Evolutionary conservation across 768 basidiomycete genomes (phyloP).

Genomic region (Dacryopinax primogenitus): DNA sequence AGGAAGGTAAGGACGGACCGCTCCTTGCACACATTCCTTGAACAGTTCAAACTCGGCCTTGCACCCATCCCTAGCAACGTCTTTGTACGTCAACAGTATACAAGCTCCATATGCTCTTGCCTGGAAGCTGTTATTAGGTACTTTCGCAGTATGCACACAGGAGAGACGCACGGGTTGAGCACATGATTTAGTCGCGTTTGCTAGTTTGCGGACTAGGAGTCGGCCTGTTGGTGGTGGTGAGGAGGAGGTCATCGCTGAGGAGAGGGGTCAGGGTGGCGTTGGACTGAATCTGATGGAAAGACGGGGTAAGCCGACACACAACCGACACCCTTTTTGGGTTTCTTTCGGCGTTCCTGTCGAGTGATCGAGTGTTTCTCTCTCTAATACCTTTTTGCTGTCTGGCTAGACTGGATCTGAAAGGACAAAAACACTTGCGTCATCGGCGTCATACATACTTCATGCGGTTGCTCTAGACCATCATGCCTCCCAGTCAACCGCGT

Average conservation of each 20-base stretch:
- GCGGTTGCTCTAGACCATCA: no score
- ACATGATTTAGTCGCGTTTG: background rate
- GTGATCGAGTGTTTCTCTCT: no score
- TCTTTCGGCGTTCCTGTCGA: no score
- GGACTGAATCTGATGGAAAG: no score
- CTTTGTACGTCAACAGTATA: constrained; percentile 66
- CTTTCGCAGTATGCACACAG: background rate
- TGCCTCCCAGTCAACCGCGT: no score
- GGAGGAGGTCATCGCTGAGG: background rate
- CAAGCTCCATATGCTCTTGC: constrained; percentile 81
- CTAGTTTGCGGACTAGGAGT: background rate
- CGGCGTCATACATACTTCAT: no score
- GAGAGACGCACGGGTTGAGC: background rate
- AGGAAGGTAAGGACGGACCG: constrained; percentile 39
- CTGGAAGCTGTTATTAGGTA: constrained; percentile 46
- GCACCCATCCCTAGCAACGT: constrained; percentile 74
- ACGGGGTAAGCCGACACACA: no score
- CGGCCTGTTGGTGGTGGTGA: background rate
- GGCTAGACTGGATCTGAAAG: no score
- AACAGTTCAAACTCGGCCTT: constrained; percentile 73
- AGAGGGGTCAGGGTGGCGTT: no score
- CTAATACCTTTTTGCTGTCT: no score
- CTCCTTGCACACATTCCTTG: constrained; percentile 62
- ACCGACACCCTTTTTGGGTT: no score
- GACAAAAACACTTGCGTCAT: no score